Evolutionary conservation across 345 rosid genomes (phyloP), one percentile per base, ranked within the genome.

Genomic region (Firmiana major): DNA sequence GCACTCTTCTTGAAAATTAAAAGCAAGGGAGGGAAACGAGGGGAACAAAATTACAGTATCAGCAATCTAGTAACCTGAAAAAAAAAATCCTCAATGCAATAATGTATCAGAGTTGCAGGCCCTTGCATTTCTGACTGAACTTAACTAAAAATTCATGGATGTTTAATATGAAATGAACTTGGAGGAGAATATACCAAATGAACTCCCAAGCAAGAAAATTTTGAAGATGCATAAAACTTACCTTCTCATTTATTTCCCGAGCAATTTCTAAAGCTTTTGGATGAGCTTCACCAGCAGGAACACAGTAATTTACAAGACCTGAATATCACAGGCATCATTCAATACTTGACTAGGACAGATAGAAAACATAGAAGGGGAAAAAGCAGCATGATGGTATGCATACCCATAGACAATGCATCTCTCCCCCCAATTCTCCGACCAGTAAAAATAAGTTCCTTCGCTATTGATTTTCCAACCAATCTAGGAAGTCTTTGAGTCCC

Each of bases 401-500:
- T 74, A 93, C 98, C 98, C 57, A 90, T 82, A 1, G 81, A 80
- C 74, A 85, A 65, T 40, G 98, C 99, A 81, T 93, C 92, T 81
- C 69, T 85, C 77, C 91, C 98, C 82, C 84, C 78, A 67, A 96
- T 79, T 88, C 73, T 93, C 79, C 89, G 88, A 48, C 94, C 97
- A 3, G 98, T 92, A 84, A 84, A 90, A 83, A 95, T 90, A 77
- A 95, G 90, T 79, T 95, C 97, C 80, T 93, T 93, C 31, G 99
- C 90, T 21, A 89, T 64, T 31, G 98, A 86, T 75, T 85, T 91
- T 68, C 99, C 99, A 28, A 90, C 91, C 76, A 96, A 82, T 83
- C 97, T 89, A 21, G 97, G 91, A 73, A 92, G 99, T 76, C 97
- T 82, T 75, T 92, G 97, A 45, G 99, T 92, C 79, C 99, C 98